Evolutionary conservation across 345 rosid genomes (phyloP), one percentile per base, ranked within the genome.

Genomic region (Nephelium lappaceum): DNA sequence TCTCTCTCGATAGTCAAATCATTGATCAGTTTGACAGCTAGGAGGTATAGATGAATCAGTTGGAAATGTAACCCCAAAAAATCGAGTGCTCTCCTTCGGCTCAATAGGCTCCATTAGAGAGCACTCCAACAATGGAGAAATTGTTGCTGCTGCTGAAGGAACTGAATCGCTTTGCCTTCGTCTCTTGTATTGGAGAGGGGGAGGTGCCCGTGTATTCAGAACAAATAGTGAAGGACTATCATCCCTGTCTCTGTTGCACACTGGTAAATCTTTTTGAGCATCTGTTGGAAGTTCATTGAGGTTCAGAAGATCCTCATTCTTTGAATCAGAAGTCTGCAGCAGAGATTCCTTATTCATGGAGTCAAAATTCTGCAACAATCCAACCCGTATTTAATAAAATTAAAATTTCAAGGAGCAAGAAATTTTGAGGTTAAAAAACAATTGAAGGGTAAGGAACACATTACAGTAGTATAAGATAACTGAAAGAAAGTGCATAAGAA

Each of bases 1-100:
- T 89, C 97, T 80, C 85, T 87, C 79, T 92, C 97, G 5, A 89
- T 88, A 6, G 97, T 90, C 76, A 92, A 74, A 76, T 85, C 88
- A 4, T 85, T 86, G 68, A 95, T 78, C 71, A 86, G 79, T 65
- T 88, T 84, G 74, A 73, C 38, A 75, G 89, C 86, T 78, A 14
- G 90, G 86, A 61, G 92, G 91, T 70, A 87, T 72, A 1, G 84
- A 63, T 11, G 88, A 72, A 53, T 87, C 25, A 0, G 83, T 62
- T 72, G 51, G 80, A 58, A 78, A 53, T 18, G 76, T 36, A 2
- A 84, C 78, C 21, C 81, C 68, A 71, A 83, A 82, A 76, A 57
- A 51, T 39, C 2, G 69, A 31, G 81, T 36, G 11, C 61, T 79
- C 77, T 85, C 88, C 82, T 82, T 87, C 8, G 71, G 81, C 57